Percentiles rank a stretch among this genome's conserved stretches.
phyloP scores from a whole-genome alignment of 1,139 yeast genomes.

The Starmera stellimalicola region DNA sequence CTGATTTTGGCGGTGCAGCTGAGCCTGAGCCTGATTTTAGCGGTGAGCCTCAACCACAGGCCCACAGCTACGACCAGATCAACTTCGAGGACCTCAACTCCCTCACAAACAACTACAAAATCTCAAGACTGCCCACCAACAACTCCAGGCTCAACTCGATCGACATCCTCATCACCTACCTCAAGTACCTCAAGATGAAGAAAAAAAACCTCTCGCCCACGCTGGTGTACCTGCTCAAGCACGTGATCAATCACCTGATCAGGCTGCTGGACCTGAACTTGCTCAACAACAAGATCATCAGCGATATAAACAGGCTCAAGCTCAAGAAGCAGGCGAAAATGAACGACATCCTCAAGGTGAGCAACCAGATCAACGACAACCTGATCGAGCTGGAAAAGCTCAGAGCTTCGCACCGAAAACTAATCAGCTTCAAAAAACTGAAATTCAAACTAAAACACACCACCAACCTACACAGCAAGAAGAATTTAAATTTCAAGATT shows the following conservation, averaged over 20 bases:
- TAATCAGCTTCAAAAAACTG: constrained; percentile 2
- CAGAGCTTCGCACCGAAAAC: constrained; percentile 24
- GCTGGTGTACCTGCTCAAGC: constrained; percentile 6
- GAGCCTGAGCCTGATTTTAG: background rate
- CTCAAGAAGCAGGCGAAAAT: constrained; percentile 33
- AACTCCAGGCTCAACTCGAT: constrained; percentile 20
- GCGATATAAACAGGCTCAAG: constrained; percentile 30
- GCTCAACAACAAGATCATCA: constrained; percentile 32
- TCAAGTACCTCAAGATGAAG: constrained; percentile 20
- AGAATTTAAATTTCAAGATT: constrained; percentile 10
- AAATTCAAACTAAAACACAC: constrained; percentile 15
- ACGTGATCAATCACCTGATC: constrained; percentile 19
- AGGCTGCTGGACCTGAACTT: constrained; percentile 24
- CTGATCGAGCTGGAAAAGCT: constrained; percentile 28
- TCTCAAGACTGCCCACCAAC: constrained; percentile 16
- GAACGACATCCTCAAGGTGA: constrained; percentile 28
- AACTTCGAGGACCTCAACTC: background rate
- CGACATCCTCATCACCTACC: constrained; percentile 25
- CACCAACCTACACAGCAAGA: constrained; percentile 1
- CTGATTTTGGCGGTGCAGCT: background rate
- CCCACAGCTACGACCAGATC: background rate
- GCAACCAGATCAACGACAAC: constrained; percentile 30
- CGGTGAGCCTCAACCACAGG: too few relatives aligned
- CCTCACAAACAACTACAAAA: constrained; percentile 3
- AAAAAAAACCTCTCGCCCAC: constrained; percentile 4